Conservation (phyloP, 139 green algal species). For the Pseudopediastrum boryanum region DNA sequence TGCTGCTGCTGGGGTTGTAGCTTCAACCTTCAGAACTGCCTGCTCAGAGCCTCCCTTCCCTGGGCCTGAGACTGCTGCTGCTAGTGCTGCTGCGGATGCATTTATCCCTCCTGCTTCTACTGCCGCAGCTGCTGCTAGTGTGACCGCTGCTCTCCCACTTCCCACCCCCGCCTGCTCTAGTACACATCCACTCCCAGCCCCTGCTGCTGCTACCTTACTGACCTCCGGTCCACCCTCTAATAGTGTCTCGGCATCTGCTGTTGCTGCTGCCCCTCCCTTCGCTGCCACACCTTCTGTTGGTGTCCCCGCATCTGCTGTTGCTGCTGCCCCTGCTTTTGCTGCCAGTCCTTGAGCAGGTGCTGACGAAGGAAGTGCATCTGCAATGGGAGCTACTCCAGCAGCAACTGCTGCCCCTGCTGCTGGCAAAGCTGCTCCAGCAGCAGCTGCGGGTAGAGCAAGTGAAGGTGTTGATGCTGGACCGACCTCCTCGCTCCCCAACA, state of each 20-base stretch:
- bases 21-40: no score
- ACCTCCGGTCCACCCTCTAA: not conserved
- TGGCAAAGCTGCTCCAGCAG: not conserved
- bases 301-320: not conserved
- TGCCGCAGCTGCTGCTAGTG: not conserved
- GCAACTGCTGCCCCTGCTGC: not conserved
- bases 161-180: not conserved
- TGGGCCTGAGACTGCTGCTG: no score
- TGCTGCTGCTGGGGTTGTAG: no score
- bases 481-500: no score
- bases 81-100: not conserved
- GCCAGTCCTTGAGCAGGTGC: not conserved
- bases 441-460: not conserved
- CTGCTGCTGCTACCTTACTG: not conserved
- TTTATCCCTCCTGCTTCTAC: not conserved
- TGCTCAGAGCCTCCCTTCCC: no score
- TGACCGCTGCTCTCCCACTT: not conserved
- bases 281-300: not conserved
- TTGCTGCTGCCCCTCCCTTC: not conserved
- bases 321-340: not conserved
- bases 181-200: not conserved
- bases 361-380: not conserved
- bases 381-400: not conserved
- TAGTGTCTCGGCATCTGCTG: not conserved
- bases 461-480: no score